Evolutionary conservation across 768 basidiomycete species (phyloP), one percentile per base, ranked within the genome.

Genomic region (Tricholoma sp.): DNA sequence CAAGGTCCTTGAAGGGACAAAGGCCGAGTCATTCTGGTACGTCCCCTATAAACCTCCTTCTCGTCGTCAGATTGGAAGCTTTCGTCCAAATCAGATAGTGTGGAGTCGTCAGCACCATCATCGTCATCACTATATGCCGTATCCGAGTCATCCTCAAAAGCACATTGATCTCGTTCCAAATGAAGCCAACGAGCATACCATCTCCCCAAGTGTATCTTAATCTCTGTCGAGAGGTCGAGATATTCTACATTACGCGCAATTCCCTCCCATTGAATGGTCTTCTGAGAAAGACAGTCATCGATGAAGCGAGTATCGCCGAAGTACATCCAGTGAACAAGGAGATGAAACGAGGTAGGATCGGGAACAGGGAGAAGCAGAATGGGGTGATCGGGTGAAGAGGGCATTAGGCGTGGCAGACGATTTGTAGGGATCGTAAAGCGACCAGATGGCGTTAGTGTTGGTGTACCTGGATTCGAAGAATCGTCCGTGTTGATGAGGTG

Each of bases 241-340:
- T 91, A 95, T 66, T 95, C 92, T 66, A 88, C 91, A 68, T 94
- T 96, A 57, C 88, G 84, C 17, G 90, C 90, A 58, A 95, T 76
- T 29, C 90, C 91, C 63, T 94, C 89, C 93, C 92, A 95, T 48
- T 82, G 81, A 45, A 92, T 78, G 52, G 76, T 68, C 17, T 86
- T 84, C 17, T 76, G 72, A 58, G 82, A 80, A 11, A 96, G 80
- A 41, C 81, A 85, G 20, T 82, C 76, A 64, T 88, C 82, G 63
- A 96, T 86, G 53, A 76, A 76, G 42, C 73, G 70, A 11, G 82
- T 82, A 58, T 80, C 76, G 31, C 90, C 91, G 70, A 89, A 92
- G 72, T 90, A 90, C 79, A 89, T 84, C 84, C 85, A 91, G 63
- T 89, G 85, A 61, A 89, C 72, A 62, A 92, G 80, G 24, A 85